Evolutionary conservation across 1,284 basidiomycete species (phyloP).

Genomic region (Mycocalia duriaeana): DNA sequence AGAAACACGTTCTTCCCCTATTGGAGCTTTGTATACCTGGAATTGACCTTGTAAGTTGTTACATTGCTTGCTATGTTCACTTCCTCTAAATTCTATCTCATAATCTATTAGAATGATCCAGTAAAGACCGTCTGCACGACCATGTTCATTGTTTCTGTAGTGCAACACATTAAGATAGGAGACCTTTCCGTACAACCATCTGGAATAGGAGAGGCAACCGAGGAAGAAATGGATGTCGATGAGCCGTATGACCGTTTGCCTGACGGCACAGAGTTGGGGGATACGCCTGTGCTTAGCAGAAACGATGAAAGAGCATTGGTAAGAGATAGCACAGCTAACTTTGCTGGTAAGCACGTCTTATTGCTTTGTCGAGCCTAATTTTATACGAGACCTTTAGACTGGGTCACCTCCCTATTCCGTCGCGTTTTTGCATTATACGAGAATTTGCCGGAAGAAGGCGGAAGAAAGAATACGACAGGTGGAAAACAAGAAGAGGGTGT

Average conservation of each 20-base stretch:
- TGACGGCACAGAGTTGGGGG: slow-evolving; percentile 49
- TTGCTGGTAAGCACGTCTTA: slow-evolving; percentile 63
- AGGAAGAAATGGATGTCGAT: slow-evolving; percentile 55
- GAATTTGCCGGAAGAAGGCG: slow-evolving; percentile 92
- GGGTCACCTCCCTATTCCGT: slow-evolving; percentile 86
- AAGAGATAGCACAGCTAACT: slow-evolving; percentile 74
- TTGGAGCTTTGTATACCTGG: slow-evolving; percentile 90
- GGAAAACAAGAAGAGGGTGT: slow-evolving; percentile 85
- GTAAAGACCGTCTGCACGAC: slow-evolving; percentile 84
- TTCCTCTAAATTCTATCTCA: slow-evolving; percentile 2
- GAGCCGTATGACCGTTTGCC: slow-evolving; percentile 41
- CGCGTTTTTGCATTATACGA: slow-evolving; percentile 86
- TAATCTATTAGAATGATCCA: slow-evolving; percentile 73
- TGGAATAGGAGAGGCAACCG: slow-evolving; percentile 47
- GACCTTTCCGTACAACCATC: slow-evolving; percentile 66
- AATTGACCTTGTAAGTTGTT: slow-evolving; percentile 75
- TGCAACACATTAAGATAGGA: slow-evolving; percentile 80
- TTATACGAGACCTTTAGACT: slow-evolving; percentile 45
- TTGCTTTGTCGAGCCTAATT: too few relatives aligned
- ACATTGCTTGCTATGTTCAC: slow-evolving; percentile 3
- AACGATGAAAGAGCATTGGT: slow-evolving; percentile 74
- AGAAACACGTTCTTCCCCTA: slow-evolving; percentile 85
- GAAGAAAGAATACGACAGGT: slow-evolving; percentile 74
- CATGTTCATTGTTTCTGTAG: slow-evolving; percentile 73
- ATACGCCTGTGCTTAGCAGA: slow-evolving; percentile 45